Base-by-base conservation (phyloP, 1,284 basidiomycete genomes). In the Leccinum pseudoinsigne region DNA sequence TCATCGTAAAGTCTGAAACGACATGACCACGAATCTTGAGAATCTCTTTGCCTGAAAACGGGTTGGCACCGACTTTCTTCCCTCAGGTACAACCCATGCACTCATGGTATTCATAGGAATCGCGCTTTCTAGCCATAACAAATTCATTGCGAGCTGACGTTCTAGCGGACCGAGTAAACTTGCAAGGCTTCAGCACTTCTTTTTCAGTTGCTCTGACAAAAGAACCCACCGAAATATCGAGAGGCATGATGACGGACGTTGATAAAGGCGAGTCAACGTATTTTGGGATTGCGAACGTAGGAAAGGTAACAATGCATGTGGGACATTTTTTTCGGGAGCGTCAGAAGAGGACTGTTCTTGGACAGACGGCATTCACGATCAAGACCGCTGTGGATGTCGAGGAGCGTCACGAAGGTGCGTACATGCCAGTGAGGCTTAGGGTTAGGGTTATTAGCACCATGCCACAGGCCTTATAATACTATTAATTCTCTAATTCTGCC, bases 221-320 rank as follows among this genome's bases (percentile, higher is more conserved):
- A 64, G 62, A 42, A 61, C 72, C 18, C 14, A 74, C 93, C 95
- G 88, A 76, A 98, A 95, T 75, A 99, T 89, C 53, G 95, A 94
- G 38, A 99, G 86, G 78, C 95, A 97, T 75, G 93, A 92, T 2
- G 95, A 96, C 21, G 97, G 95, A 18, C 88, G 87, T 71, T 90
- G 86, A 76, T 97, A 99, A 57, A 98, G 82, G 56, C 93, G 85
- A 57, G 87, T 91, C 63, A 97, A 82, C 47, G 92, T 91, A 57
- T 86, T 89, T 72, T 94, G 90, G 0, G 93, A 91, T 72, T 97
- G 93, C 7, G 88, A 86, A 68, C 94, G 90, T 42, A 99, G 82
- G 77, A 97, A 98, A 2, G 88, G 86, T 28, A 93, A 78, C n/a
- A 93, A 76, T 3, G 85, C 80, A 72, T 93, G 90, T 26, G 84